Base-by-base conservation (phyloP, 2,329 filamentous ascomycete species). In the Calonectria naviculata region DNA sequence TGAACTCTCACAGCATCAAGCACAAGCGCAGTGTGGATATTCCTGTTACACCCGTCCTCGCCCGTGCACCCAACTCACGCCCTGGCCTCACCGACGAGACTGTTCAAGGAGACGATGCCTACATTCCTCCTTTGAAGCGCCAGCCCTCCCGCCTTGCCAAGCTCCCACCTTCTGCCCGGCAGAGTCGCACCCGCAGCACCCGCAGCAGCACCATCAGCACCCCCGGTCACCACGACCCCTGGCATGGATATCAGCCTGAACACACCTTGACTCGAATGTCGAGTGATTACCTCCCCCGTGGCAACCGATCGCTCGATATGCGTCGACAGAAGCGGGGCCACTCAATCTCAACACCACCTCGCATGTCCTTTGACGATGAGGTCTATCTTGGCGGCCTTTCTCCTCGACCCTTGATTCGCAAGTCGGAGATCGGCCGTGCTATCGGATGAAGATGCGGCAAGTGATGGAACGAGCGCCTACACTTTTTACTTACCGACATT, bases 21-120 rank as follows among this genome's bases (percentile, higher is more conserved):
- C 78, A 81, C 71, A 84, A 85, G 75, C 81, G 81, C 67, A 87
- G 85, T 76, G 77, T 87, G 58, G 87, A 88, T 44, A 61, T 86
- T 9, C 87, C 87, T 1, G 81, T 83, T 28, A 83, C 87, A 3
- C 86, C 89, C 1, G 86, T 91, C 12, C 83, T 90, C 31, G 90
- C 90, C 15, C 84, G 87, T 58, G 91, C 91, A 8, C 90, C 91
- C 15, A 92, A 92, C 75, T 85, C 90, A n/a, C 84, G 90, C 24
- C 86, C 86, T 1, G 91, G 91, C 19, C 85, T 93, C 7, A 92
- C 91, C 3, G 90, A 92, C 72, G 89, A 92, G 75, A 81, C 86
- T 1, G 80, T 92, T 3, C 89, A 90, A 6, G 90, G 91, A 38
- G 90, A 89, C 69, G 87, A 88, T 54, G 89, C 91, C 4, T 93